Conservation (phyloP, 345 rosid genomes). For the Eucalyptus decipiens region DNA sequence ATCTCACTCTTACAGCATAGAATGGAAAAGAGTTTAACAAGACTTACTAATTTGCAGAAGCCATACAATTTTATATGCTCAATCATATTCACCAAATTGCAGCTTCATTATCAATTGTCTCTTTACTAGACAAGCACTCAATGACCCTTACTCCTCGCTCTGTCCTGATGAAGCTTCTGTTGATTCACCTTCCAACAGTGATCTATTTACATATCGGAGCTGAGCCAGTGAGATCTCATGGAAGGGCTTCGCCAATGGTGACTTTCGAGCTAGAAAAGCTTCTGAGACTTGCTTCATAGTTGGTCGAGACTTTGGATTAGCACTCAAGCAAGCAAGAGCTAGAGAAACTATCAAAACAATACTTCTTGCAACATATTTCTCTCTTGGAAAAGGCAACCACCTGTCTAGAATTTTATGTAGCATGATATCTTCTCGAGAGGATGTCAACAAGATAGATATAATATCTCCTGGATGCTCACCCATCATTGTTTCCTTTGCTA, state of each 20-base stretch:
- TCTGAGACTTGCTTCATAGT: not conserved
- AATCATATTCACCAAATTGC: not conserved
- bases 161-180: not conserved
- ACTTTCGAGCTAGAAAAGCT: not conserved
- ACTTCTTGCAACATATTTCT: not conserved
- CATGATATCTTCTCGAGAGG: not conserved
- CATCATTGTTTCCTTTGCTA: constrained; percentile 1
- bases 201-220: not conserved
- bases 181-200: not conserved
- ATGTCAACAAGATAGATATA: not conserved
- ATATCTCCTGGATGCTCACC: constrained; percentile 10
- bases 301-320: not conserved
- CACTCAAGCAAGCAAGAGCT: constrained; percentile 1
- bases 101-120: too few relatives aligned
- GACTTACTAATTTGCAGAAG: not conserved
- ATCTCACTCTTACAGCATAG: too few relatives aligned
- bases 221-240: not conserved
- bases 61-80: not conserved
- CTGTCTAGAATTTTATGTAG: not conserved
- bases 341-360: not conserved
- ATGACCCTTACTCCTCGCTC: too few relatives aligned
- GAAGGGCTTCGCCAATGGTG: not conserved
- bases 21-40: too few relatives aligned
- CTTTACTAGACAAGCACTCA: too few relatives aligned
- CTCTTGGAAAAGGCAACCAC: not conserved